phyloP scores from a whole-genome alignment of 805 yeast species.

The Barnettozyma botsteinii region DNA sequence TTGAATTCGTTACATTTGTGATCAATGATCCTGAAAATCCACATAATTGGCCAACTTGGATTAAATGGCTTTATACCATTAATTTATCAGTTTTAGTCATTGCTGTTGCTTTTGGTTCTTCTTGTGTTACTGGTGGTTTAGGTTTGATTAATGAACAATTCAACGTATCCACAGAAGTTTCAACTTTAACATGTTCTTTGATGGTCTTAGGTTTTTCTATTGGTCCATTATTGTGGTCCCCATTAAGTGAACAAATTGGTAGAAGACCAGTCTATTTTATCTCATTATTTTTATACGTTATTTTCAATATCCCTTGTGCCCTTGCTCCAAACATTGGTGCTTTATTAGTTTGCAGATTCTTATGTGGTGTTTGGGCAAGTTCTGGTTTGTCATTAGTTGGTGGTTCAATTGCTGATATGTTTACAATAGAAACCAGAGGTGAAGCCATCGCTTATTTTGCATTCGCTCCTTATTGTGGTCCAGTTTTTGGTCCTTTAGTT shows the following conservation, averaged over 20 bases:
- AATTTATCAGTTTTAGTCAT: constrained; percentile 68
- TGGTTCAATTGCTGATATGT: constrained; percentile 87
- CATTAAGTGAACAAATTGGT: constrained; percentile 79
- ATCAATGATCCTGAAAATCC: constrained; percentile 86
- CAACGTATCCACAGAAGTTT: constrained; percentile 70
- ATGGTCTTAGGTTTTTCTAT: constrained; percentile 87
- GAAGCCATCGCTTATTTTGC: constrained; percentile 88
- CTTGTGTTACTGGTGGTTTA: constrained; percentile 84
- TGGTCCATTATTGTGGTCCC: constrained; percentile 89
- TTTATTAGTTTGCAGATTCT: constrained; percentile 72
- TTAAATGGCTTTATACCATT: constrained; percentile 64
- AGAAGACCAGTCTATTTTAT: constrained; percentile 78
- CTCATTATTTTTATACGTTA: constrained; percentile 65
- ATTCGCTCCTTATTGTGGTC: constrained; percentile 90
- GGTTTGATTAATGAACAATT: constrained; percentile 59
- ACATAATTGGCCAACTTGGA: constrained; percentile 62
- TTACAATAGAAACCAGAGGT: constrained; percentile 76
- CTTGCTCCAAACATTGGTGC: constrained; percentile 78
- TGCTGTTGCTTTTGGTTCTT: constrained; percentile 89
- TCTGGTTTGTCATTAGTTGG: constrained; percentile 85
- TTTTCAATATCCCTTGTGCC: constrained; percentile 86
- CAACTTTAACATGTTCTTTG: constrained; percentile 72
- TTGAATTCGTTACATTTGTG: constrained; percentile 79
- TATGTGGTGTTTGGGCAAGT: constrained; percentile 81
- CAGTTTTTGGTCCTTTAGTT: constrained; percentile 82